Conservation (phyloP, 495 filamentous ascomycete species). For the Pyrenula aspistea region DNA sequence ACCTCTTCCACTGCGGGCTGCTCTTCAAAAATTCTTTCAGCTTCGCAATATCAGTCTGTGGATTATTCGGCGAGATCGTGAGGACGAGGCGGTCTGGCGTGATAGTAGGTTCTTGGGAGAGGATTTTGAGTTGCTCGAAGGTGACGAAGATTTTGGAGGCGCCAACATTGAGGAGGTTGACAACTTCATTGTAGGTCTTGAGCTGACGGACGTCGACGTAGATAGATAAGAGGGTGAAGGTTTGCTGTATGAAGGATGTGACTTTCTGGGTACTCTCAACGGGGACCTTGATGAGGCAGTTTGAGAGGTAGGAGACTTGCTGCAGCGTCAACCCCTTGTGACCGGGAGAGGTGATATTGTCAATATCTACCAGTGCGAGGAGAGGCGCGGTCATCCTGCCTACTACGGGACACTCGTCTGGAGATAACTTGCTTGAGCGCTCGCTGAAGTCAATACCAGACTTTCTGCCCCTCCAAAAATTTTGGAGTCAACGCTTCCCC, state of each 20-base stretch:
- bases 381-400: constrained; percentile 41
- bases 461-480: no score
- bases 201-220: constrained; percentile 70
- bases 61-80: constrained; percentile 23
- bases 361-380: constrained; percentile 32
- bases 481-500: no score
- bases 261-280: constrained; percentile 45
- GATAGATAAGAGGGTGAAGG: constrained; percentile 52
- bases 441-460: no score
- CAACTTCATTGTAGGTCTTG: constrained; percentile 52
- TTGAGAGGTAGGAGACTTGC: constrained; percentile 67
- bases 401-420: no score
- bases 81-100: constrained; percentile 46
- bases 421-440: no score
- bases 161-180: constrained; percentile 73
- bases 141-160: constrained; percentile 78
- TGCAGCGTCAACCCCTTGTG: constrained; percentile 45
- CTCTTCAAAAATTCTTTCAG: constrained; percentile 21
- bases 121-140: constrained; percentile 45
- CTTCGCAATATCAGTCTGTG: constrained; percentile 7
- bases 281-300: constrained; percentile 56
- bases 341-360: constrained; percentile 17
- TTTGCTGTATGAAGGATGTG: constrained; percentile 53
- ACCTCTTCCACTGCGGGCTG: constrained; percentile 16
- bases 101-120: constrained; percentile 40